Base-by-base conservation (phyloP, 495 filamentous ascomycete genomes). In the Amphirosellinia nigrospora region DNA sequence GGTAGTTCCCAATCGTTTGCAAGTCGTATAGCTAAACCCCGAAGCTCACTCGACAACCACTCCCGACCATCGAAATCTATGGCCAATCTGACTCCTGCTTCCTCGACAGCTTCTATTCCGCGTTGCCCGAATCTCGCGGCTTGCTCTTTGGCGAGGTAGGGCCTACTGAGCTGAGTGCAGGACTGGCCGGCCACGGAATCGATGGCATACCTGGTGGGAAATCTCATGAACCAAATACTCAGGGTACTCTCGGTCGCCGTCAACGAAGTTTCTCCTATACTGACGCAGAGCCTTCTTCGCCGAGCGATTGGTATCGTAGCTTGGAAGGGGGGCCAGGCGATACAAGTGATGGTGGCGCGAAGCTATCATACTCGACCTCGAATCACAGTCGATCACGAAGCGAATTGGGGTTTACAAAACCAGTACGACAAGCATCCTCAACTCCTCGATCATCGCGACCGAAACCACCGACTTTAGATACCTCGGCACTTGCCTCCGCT, bases 141-240 rank as follows among this genome's bases (percentile, higher is more conserved):
- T 80, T 86, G 36, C 76, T 88, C 1, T 88, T 88, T 73, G 86
- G 86, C 38, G 86, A 88, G 71, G 82, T 87, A 67, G 72, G 81
- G 7, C 82, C 82, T 34, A 77, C 80, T 26, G 80, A 82, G 64
- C 79, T 75, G 60, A 77, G 81, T 73, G 71, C 78, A 7, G 72
- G 73, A 39, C 73, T 81, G 30, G 80, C 79, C 34, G 85, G 84
- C 0, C 86, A 84, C 72, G 86, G 86, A 30, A 87, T 88, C 61
- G 79, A 83, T 63, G 73, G 69, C 39, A 36, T 56, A 32, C 77
- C 79, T 39, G 73, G 78, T 21, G 75, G 83, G 68, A 77, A 82
- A 73, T 83, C 81, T 9, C 84, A 84, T n/a, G 86, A 86, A 15
- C 82, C 85, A 5, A 82, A 76, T 70, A 50, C 83, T 39, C 74